Evolutionary conservation across 2,329 filamentous ascomycete genomes (phyloP).

Genomic region (Colletotrichum sp.): DNA sequence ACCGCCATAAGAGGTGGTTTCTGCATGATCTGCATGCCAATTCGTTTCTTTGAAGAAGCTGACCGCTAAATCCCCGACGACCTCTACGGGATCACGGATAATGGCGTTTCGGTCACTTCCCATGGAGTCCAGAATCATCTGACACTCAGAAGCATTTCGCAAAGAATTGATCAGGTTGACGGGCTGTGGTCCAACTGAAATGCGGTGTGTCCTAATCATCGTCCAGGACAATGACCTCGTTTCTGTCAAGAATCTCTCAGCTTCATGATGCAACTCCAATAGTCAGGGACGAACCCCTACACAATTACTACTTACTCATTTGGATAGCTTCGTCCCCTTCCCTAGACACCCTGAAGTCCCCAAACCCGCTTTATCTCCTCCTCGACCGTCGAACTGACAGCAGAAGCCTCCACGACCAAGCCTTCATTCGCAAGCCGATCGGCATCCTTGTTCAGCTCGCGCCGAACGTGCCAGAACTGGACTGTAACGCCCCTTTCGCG

Average conservation of each 20-base stretch:
- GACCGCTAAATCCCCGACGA: too few relatives aligned
- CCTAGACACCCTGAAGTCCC: rapidly evolving
- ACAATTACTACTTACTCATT: not conserved
- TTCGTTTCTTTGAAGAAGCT: too few relatives aligned
- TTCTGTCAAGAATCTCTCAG: not conserved
- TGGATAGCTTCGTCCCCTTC: not conserved
- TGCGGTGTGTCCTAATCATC: not conserved
- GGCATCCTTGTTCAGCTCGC: not conserved
- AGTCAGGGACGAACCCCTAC: not conserved
- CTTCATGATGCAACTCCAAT: not conserved
- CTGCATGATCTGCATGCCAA: too few relatives aligned
- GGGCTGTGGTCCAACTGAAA: not conserved
- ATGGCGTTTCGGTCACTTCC: not conserved
- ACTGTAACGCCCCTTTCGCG: not conserved
- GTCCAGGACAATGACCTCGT: not conserved
- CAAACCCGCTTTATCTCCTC: not conserved
- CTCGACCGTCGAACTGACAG: not conserved
- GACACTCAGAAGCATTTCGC: not conserved
- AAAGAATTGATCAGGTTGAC: not conserved
- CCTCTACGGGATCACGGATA: not conserved
- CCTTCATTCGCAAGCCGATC: not conserved
- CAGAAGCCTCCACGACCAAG: not conserved
- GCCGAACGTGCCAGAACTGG: not conserved
- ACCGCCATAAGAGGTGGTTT: too few relatives aligned
- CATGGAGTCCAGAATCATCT: not conserved